Evolutionary conservation across 2,329 filamentous ascomycete genomes (phyloP).

Genomic region (Aspergillus felis): DNA sequence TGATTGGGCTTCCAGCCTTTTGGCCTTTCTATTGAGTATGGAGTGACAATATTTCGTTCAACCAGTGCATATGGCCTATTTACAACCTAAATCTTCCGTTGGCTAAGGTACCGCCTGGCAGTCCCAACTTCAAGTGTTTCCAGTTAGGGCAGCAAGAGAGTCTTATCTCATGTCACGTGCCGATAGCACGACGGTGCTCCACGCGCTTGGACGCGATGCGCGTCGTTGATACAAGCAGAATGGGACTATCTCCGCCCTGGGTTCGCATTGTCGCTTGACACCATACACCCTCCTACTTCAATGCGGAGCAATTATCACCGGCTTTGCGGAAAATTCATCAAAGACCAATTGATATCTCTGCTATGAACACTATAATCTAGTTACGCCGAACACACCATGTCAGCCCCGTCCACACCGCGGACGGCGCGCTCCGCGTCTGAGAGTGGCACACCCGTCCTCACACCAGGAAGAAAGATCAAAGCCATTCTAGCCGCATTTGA

Average conservation of each 20-base stretch:
- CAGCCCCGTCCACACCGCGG: conserved; percentile 30
- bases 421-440: conserved; percentile 31
- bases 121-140: no score
- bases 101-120: no score
- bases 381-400: conserved; percentile 19
- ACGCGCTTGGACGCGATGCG: conserved; percentile 8
- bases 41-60: no score
- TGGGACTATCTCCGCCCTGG: neutral
- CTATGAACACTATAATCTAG: neutral
- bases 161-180: neutral
- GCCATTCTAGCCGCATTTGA: conserved; percentile 48
- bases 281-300: neutral
- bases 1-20: no score
- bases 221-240: neutral
- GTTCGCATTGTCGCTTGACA: neutral
- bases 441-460: conserved; percentile 33
- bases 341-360: neutral
- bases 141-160: no score
- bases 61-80: no score
- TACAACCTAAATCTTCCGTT: no score
- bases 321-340: neutral
- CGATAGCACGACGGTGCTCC: neutral
- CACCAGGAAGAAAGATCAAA: conserved; percentile 46
- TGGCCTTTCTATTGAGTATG: no score
- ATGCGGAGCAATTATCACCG: neutral